Evolutionary conservation across 2,329 filamentous ascomycete species (phyloP).

Genomic region (Aspergillus sp.): DNA sequence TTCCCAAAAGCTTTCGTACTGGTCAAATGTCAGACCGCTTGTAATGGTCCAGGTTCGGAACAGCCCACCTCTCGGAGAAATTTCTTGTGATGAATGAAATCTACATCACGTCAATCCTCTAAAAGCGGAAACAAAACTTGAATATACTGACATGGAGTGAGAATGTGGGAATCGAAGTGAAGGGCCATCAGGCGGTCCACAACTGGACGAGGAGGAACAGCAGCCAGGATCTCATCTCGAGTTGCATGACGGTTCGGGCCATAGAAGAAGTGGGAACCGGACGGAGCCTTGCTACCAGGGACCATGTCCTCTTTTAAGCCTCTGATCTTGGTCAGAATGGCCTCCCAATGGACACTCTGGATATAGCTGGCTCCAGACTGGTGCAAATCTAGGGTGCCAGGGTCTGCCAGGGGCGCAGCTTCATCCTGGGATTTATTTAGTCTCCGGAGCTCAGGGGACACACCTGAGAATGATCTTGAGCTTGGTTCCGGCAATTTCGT

Average conservation of each 20-base stretch:
- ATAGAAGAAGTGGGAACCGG: not conserved
- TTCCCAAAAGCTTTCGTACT: not conserved
- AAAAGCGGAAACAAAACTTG: not conserved
- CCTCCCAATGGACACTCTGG: not conserved
- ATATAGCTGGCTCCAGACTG: not conserved
- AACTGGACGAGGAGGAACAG: not conserved
- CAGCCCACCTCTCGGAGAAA: not conserved
- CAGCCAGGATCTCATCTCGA: not conserved
- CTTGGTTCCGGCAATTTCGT: not conserved
- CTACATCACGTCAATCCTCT: not conserved
- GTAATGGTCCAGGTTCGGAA: not conserved
- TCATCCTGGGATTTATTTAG: not conserved
- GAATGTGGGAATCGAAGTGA: not conserved
- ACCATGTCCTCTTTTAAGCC: not conserved
- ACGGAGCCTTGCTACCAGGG: not conserved
- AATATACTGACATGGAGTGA: not conserved
- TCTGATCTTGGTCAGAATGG: not conserved
- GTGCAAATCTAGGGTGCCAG: not conserved
- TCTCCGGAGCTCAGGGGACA: not conserved
- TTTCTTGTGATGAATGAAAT: conserved; percentile 1
- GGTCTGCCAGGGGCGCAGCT: not conserved
- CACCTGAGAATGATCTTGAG: not conserved
- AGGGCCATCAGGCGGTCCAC: not conserved
- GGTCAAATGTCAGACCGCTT: not conserved
- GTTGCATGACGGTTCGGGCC: not conserved